Evolutionary conservation across 139 green algal genomes (phyloP), one percentile per base, ranked within the genome.

Genomic region (Coelastrella sp.): DNA sequence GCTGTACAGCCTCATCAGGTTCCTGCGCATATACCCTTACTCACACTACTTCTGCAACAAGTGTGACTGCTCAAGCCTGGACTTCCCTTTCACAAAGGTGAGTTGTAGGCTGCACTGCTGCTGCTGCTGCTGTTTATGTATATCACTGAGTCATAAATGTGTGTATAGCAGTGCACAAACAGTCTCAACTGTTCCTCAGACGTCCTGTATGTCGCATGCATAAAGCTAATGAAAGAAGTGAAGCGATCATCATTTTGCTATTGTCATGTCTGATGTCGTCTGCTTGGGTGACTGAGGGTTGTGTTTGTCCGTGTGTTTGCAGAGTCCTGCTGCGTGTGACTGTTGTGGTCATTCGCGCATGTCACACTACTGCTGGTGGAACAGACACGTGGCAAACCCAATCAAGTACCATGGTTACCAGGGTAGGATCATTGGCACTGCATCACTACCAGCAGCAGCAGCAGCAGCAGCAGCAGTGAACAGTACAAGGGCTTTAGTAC

Each of bases 21-120:
- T 98, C 90, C 88, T 98, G 66, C 82, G 90, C 11, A 91, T 97
- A 37, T 92, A 95, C 86, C 96, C 96, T 11, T 98, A 96, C 85
- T 88, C 94, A 8, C 98, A 96, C 90, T 98, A 98, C 90, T 98
- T 98, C 84, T 99, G 96, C 92, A 83, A 87, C 69, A 94, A 93
- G 86, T 93, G 92, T 79, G 63, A 62, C 43, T 98, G 95, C 93
- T 83, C 90, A 51, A 91, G 67, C 79, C 86, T 98, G 38, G 93
- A 96, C 89, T 93, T 94, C 90, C 67, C 89, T 72, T 96, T 95
- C 88, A 78, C 67, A 19, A 75, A 75, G 51, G 63, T 85, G 50
- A 45, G 78, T 38, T 78, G 79, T n/a, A n/a, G n/a, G n/a, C n/a
- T n/a, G 74, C 64, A 48, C 64, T 73, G 3, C 64, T 73, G 64